These are phyloP conservation scores for Boletus subparvulus DNA, from an alignment of 768 basidiomycete species.

Conservation along the genomic window DNA sequence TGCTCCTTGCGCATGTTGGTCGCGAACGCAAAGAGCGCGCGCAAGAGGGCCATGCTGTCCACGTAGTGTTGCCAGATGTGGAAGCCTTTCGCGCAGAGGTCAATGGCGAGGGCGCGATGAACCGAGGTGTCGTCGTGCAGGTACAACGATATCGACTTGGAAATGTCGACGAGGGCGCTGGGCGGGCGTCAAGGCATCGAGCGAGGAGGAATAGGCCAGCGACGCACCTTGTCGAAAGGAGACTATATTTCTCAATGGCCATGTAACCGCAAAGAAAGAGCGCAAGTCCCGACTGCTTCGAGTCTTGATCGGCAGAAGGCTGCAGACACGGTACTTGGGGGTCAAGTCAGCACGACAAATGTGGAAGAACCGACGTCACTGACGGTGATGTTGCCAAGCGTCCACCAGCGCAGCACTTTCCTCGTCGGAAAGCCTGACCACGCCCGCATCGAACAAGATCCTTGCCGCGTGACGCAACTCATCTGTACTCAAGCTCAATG, in stretches of 20 bases:
- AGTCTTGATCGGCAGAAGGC: constrained; percentile 59
- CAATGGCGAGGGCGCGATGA: constrained; percentile 75
- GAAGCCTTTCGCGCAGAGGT: constrained; percentile 89
- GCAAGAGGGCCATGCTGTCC: constrained; percentile 85
- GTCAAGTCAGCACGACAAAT: constrained; percentile 9
- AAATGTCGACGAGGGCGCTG: constrained; percentile 80
- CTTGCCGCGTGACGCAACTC: constrained; percentile 79
- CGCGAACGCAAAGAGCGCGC: constrained; percentile 78
- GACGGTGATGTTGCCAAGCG: constrained; percentile 64
- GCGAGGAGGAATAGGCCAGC: background rate
- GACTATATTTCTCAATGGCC: constrained; percentile 74
- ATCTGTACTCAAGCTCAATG: constrained; percentile 37
- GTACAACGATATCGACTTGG: constrained; percentile 77
- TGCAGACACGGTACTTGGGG: constrained; percentile 59
- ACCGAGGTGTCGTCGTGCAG: constrained; percentile 70
- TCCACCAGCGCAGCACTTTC: constrained; percentile 60
- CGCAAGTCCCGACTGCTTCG: constrained; percentile 59
- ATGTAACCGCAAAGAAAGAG: constrained; percentile 82
- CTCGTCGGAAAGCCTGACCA: constrained; percentile 65
- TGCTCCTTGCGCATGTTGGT: constrained; percentile 71
- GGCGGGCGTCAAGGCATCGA: background rate
- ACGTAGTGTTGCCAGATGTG: constrained; percentile 93
- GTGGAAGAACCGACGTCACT: constrained; percentile 16
- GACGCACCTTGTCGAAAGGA: constrained; percentile 69
- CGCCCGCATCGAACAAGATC: constrained; percentile 72